Base-by-base conservation (phyloP, 257 asterid genomes). In the Verbena officinalis region DNA sequence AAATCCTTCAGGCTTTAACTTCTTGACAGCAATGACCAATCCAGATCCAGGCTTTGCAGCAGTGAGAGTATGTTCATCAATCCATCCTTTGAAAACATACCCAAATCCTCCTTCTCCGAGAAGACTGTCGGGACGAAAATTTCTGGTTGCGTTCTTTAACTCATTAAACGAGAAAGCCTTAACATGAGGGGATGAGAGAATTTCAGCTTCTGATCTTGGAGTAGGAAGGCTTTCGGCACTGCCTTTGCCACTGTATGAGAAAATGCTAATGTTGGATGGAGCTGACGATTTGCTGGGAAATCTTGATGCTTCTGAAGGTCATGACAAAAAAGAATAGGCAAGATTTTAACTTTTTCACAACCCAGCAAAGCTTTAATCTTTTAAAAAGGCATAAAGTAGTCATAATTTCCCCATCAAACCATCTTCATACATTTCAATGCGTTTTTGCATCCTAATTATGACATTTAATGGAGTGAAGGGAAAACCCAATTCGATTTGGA, bases 31-130 rank as follows among this genome's bases (percentile, higher is more conserved):
- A 54, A 93, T 82, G 75, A 90, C 97, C 75, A 90, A 68, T 62
- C 99, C 96, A 5, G 87, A 90, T 55, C 99, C 96, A 5, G 97
- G 90, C 45, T 46, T 94, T 14, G 94, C 44, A 40, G 99, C 91
- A 49, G 86, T 77, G 44, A 88, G 92, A 14, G 80, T 75, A 45
- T 78, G 77, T 64, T 82, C 93, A 31, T 94, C 99, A 13, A 94
- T 81, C 99, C 99, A 94, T 50, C 99, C 99, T 68, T 94, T 94
- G 65, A 84, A 94, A 45, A 94, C 99, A 64, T 69, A 88, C 15
- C 99, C 97, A 20, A 94, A 94, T 58, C 99, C 99, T 23, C 99
- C 97, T 78, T 94, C 99, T 22, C 99, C 99, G 0, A 94, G 96
- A 68, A 94, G 96, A 77, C 95, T 88, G 61, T 94, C 99, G 0